Evolutionary conservation across 176 grass and related monocot species (phyloP).

Genomic region (Zoysia japonica): DNA sequence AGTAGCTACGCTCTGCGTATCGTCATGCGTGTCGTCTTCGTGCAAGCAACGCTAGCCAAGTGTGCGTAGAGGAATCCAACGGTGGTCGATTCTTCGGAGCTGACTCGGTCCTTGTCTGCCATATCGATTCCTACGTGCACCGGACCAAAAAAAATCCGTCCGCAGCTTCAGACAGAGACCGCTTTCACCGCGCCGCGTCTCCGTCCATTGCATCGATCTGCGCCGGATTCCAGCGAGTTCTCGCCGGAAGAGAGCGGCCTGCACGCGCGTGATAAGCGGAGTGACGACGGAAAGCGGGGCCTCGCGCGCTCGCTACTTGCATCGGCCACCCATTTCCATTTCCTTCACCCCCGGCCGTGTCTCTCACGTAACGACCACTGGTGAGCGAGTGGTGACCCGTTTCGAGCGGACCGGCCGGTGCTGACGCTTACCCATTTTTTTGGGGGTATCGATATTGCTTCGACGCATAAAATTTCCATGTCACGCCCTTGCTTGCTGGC

Average conservation of each 20-base stretch:
- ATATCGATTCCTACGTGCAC: neutral
- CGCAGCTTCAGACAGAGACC: too few relatives aligned
- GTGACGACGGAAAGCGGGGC: too few relatives aligned
- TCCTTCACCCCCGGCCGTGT: neutral
- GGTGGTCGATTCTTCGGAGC: neutral
- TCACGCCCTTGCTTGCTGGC: neutral
- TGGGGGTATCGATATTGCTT: conserved; percentile 22
- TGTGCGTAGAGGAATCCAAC: neutral
- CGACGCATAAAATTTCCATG: conserved; percentile 33
- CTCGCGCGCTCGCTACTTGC: too few relatives aligned
- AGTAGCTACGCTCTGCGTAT: neutral
- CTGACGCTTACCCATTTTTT: neutral
- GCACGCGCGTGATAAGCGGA: too few relatives aligned
- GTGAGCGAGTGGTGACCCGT: neutral
- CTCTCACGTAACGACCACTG: conserved; percentile 9
- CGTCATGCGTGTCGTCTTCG: neutral
- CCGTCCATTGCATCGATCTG: too few relatives aligned
- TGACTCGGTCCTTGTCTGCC: neutral
- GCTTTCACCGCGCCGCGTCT: too few relatives aligned
- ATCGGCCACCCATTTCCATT: neutral
- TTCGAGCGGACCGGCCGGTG: neutral
- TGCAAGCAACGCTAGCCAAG: neutral
- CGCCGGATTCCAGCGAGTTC: too few relatives aligned
- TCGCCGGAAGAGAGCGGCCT: too few relatives aligned
- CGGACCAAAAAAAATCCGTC: neutral